phyloP scores from a whole-genome alignment of 495 filamentous ascomycete species.

The Penicillium lividum region DNA sequence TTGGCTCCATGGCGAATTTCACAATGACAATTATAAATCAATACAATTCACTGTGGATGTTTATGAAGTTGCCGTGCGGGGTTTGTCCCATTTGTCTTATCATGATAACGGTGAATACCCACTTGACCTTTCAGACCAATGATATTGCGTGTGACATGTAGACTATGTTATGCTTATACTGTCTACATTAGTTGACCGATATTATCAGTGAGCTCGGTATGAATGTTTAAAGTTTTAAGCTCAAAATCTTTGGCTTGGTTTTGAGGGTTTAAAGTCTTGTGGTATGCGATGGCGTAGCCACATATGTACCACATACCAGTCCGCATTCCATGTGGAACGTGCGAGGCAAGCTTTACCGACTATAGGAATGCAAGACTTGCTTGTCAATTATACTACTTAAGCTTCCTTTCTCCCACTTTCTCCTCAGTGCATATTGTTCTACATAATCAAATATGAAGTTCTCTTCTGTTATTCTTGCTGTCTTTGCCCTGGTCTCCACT shows the following conservation, averaged over 20 bases:
- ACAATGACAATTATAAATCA: neutral
- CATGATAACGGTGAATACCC: neutral
- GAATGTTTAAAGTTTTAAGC: neutral
- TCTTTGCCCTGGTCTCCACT: constrained; percentile 28
- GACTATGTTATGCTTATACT: no score
- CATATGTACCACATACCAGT: constrained; percentile 28
- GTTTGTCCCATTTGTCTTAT: neutral
- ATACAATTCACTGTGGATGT: neutral
- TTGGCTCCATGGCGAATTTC: constrained; percentile 11
- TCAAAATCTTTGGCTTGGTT: neutral
- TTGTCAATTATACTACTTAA: constrained; percentile 1
- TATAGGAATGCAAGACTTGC: constrained; percentile 15
- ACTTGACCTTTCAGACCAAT: constrained; percentile 2
- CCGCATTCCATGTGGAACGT: constrained; percentile 22
- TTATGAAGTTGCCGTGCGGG: neutral
- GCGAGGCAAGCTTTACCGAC: constrained; percentile 17
- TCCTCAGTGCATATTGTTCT: neutral
- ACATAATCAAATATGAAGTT: constrained; percentile 27
- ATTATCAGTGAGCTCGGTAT: no score
- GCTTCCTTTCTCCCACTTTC: neutral
- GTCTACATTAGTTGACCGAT: no score
- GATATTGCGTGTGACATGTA: no score
- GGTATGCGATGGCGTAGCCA: constrained; percentile 18
- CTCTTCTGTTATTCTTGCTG: constrained; percentile 27
- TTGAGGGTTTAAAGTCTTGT: neutral